Conservation (phyloP, 23 red algal species). For the Gracilaria gracilis region DNA sequence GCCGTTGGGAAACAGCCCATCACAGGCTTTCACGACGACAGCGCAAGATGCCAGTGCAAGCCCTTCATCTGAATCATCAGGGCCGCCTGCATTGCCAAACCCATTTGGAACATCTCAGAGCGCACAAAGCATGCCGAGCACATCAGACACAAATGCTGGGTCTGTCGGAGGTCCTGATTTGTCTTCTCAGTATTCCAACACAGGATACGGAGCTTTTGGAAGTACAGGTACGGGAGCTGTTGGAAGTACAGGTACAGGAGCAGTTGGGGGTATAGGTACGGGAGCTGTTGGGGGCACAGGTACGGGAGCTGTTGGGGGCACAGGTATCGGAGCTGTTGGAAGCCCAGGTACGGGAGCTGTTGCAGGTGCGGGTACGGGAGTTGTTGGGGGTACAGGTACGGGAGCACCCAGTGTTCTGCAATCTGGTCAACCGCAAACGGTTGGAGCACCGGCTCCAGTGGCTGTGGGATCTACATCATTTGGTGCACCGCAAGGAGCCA, state of each 20-base stretch:
- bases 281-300: no score
- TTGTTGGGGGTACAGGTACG: neutral
- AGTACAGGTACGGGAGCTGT: no score
- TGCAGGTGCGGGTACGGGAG: no score
- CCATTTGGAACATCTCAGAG: constrained; percentile 1
- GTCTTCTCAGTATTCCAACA: neutral
- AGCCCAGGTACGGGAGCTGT: no score
- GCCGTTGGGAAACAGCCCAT: neutral
- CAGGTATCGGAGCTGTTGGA: no score
- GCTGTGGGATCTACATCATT: neutral
- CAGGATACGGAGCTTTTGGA: neutral
- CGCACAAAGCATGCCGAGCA: neutral
- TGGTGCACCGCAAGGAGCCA: neutral
- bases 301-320: no score
- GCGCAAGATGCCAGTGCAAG: neutral
- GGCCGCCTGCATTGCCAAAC: neutral
- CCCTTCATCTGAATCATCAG: neutral
- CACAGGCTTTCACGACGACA: neutral
- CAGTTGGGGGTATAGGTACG: no score
- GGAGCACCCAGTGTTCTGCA: neutral
- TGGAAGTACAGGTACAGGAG: no score
- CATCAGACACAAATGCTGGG: neutral
- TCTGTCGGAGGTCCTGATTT: neutral
- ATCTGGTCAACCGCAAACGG: neutral
- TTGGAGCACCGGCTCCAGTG: neutral